Base-by-base conservation (phyloP, 768 basidiomycete species). In the Pluteus cervinus region DNA sequence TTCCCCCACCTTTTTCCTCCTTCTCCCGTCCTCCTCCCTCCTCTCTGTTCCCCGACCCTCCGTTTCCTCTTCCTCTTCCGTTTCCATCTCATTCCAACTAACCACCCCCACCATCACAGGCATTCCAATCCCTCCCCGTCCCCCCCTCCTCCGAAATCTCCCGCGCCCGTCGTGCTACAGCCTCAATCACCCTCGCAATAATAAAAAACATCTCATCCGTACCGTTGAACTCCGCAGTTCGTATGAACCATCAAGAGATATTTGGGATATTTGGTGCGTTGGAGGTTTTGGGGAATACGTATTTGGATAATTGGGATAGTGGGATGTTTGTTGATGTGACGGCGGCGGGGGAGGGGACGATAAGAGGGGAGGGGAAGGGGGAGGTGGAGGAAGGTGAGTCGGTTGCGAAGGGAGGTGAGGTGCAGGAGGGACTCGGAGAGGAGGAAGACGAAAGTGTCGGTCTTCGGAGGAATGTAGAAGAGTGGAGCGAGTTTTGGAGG, bases 11-110 rank as follows among this genome's bases (percentile, higher is more conserved):
- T 46, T 12, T 52, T 45, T 8, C 36, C 52, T 8, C 36, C 48
- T 16, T 40, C 49, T 21, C 54, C 54, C 4, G 54, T 54, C 28
- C 55, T 57, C 9, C 51, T 50, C 4, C 49, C 53, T 10, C 54
- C 54, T 5, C 36, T 54, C 8, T 32, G 31, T 15, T 52, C 56
- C 1, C 42, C 51, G 3, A 41, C 42, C 17, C n/a, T n/a, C n/a
- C n/a, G n/a, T n/a, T n/a, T n/a, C n/a, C n/a, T n/a, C n/a, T n/a
- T n/a, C n/a, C n/a, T n/a, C n/a, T n/a, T n/a, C n/a, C n/a, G n/a
- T n/a, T n/a, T n/a, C n/a, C 15, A 14, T 23, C 22, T 20, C 18
- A 12, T 17, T 16, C 38, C 7, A 15, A 14, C 15, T 17, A 22
- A 25, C 20, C 24, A 32, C 6, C 36, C 16, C 18, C 12, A 12